Percentiles rank a stretch among this genome's conserved stretches.
phyloP scores from a whole-genome alignment of 1,284 basidiomycete species.

The Naganishia sp. region DNA sequence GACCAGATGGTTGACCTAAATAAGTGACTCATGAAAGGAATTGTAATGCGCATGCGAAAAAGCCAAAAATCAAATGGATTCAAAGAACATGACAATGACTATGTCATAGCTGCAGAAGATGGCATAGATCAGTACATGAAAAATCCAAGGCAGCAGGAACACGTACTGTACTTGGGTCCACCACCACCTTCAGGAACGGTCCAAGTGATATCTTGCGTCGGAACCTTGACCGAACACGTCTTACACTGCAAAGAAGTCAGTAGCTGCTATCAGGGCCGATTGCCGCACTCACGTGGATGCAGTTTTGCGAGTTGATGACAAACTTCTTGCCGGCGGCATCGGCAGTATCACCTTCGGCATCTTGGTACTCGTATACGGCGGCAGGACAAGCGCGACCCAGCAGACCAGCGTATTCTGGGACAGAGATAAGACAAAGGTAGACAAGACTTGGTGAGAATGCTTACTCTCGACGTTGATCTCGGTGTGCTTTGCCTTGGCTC shows the following conservation, averaged over 20 bases:
- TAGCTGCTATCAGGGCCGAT: slow-evolving; percentile 58
- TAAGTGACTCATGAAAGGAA: too few relatives aligned
- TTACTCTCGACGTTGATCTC: slow-evolving; percentile 65
- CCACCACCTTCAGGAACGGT: slow-evolving; percentile 90
- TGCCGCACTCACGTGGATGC: slow-evolving; percentile 51
- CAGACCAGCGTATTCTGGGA: slow-evolving; percentile 74
- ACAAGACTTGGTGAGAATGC: neutral
- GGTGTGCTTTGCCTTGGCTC: slow-evolving; percentile 67
- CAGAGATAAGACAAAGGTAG: neutral
- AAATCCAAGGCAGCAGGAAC: too few relatives aligned
- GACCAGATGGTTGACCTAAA: too few relatives aligned
- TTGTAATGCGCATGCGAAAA: too few relatives aligned
- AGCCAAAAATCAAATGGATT: too few relatives aligned
- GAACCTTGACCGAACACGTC: slow-evolving; percentile 86
- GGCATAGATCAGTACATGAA: too few relatives aligned
- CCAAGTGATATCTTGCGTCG: slow-evolving; percentile 92
- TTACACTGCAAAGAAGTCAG: slow-evolving; percentile 67
- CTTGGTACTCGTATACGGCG: slow-evolving; percentile 95
- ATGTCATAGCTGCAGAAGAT: too few relatives aligned
- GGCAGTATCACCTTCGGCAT: slow-evolving; percentile 59
- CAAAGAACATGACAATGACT: too few relatives aligned
- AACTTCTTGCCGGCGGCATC: slow-evolving; percentile 77
- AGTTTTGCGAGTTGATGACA: slow-evolving; percentile 88
- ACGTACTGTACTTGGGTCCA: slow-evolving; percentile 86
- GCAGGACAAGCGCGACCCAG: slow-evolving; percentile 91